A percentile compares a stretch with the other conserved stretches of the same genome.
Evolutionary conservation across 805 yeast genomes (phyloP).

Genomic region (Candida morakotiae): DNA sequence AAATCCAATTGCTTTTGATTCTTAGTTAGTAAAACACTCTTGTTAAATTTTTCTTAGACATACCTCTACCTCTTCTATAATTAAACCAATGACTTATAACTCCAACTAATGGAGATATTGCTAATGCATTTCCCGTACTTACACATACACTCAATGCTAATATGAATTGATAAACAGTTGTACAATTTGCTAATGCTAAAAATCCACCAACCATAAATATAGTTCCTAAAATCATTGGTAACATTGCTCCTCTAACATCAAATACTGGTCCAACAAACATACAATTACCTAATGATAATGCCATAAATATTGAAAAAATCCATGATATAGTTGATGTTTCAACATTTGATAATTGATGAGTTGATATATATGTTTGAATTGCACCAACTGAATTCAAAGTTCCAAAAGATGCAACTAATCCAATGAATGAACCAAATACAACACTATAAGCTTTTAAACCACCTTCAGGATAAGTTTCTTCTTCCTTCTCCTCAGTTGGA

Average conservation of each 20-base stretch:
- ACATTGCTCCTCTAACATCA: conserved; percentile 55
- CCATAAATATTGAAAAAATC: conserved; percentile 36
- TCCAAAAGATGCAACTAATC: conserved; percentile 25
- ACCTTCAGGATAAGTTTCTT: conserved; percentile 20
- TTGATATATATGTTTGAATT: conserved; percentile 33
- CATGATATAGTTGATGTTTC: conserved; percentile 32
- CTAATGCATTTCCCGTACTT: conserved; percentile 57
- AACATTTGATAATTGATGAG: conserved; percentile 29
- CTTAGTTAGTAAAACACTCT: no score
- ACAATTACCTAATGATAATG: conserved; percentile 25
- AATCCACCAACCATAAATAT: conserved; percentile 43
- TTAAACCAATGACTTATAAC: conserved; percentile 66
- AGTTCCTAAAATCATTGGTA: conserved; percentile 44
- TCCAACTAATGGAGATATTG: conserved; percentile 58
- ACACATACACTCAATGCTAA: conserved; percentile 41
- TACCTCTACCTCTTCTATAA: conserved; percentile 48
- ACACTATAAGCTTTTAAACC: conserved; percentile 21
- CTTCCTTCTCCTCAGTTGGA: neutral
- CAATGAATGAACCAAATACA: conserved; percentile 22
- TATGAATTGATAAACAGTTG: conserved; percentile 54
- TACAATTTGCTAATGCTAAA: conserved; percentile 52
- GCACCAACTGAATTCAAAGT: conserved; percentile 35
- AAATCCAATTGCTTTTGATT: conserved; percentile 48
- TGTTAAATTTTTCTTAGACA: no score
- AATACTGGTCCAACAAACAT: conserved; percentile 54